These are phyloP conservation scores for Pyrenophora seminiperda DNA, from an alignment of 2,329 filamentous ascomycete genomes.

Conservation along the genomic window DNA sequence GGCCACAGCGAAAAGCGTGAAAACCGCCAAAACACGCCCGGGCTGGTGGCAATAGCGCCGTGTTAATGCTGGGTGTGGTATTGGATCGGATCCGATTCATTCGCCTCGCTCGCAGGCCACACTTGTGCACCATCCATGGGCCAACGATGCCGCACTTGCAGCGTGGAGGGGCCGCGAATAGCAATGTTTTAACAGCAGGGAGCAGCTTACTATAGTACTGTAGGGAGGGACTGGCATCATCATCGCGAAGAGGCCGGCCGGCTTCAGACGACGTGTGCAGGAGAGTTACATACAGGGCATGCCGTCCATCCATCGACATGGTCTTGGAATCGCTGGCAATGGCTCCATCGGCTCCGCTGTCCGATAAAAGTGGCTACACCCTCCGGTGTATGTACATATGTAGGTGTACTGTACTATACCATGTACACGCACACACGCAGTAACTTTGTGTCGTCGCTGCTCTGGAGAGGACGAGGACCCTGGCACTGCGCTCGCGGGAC, in stretches of 20 bases:
- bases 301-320: slow-evolving; percentile 5
- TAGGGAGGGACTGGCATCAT: slow-evolving; percentile 12
- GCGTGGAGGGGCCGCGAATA: slow-evolving; percentile 28
- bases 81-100: slow-evolving; percentile 35
- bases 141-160: slow-evolving; percentile 31
- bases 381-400: too few species aligned
- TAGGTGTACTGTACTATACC: too few species aligned
- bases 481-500: neutral
- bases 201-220: too few species aligned
- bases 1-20: slow-evolving; percentile 10
- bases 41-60: slow-evolving; percentile 33
- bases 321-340: neutral
- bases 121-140: slow-evolving; percentile 40
- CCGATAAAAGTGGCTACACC: slow-evolving; percentile 10
- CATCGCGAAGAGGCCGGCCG: slow-evolving; percentile 13
- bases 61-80: slow-evolving; percentile 26
- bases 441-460: slow-evolving; percentile 1
- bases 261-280: slow-evolving; percentile 3
- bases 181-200: too few species aligned
- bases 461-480: neutral
- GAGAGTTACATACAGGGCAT: neutral
- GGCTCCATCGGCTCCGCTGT: slow-evolving; percentile 13
- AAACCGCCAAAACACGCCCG: too few species aligned
- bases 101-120: slow-evolving; percentile 32
- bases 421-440: slow-evolving; percentile 3